Base-by-base conservation (phyloP, 495 filamentous ascomycete species). In the Trichoderma reesei region DNA sequence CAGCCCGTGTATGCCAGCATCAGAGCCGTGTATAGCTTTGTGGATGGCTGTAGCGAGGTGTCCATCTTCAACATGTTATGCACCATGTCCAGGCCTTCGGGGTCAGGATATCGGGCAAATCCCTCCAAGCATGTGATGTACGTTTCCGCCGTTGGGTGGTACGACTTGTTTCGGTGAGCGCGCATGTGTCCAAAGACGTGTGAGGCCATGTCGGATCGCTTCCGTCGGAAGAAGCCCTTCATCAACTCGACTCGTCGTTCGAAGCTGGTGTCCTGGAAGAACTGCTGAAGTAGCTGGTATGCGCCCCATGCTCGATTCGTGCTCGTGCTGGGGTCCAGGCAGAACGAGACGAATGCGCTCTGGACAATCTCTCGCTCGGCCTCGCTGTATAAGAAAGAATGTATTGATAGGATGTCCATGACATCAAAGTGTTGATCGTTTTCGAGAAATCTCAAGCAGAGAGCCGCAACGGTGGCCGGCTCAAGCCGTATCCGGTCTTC, bases 21-120 rank as follows among this genome's bases (percentile, higher is more conserved):
- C 34, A 98, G 77, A 0, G 86, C 82, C 68, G 96, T 96, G 61
- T 85, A 79, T 1, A 98, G 72, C 60, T 76, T 77, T 2, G 93
- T 97, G 71, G 85, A 87, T 16, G 88, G 79, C 64, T 94, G 87
- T 41, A 98, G 79, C 51, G 83, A 80, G 9, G 85, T 77, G 74
- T 98, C 94, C 66, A 98, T 85, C 74, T 96, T 96, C 59, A 96
- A 79, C 84, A 95, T 91, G 69, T 96, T 96, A 71, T 95, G 89
- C 16, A 96, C 82, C 42, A 87, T 81, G 64, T 85, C 80, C 39
- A 96, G 75, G 44, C 83, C 83, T 41, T 89, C 86, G 3, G 74
- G 63, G 65, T 95, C 87, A 0, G 77, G 82, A 8, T 78, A 79
- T 34, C 79, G 75, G 16, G 88, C 90, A 16, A 96, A 78, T 3